phyloP scores from a whole-genome alignment of 2,329 filamentous ascomycete genomes.

The Botryotinia calthae region DNA sequence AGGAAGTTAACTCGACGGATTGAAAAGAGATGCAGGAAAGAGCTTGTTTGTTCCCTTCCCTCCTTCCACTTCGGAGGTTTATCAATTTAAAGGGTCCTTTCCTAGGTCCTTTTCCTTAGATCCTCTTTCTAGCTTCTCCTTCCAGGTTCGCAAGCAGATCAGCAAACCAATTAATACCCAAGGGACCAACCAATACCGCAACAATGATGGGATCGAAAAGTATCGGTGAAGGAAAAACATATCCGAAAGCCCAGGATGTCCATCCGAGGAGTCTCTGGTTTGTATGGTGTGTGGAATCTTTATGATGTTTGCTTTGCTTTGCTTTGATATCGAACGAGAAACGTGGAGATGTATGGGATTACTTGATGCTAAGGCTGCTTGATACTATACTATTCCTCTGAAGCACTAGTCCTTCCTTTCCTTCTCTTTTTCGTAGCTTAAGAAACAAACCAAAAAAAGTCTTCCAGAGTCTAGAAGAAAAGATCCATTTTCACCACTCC shows the following conservation, averaged over 20 bases:
- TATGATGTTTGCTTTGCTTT: too few relatives aligned
- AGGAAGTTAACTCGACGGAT: not conserved
- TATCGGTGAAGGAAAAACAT: conserved; percentile 2
- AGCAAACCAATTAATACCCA: not conserved
- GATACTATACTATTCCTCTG: not conserved
- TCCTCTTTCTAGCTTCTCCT: too few relatives aligned
- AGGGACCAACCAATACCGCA: not conserved
- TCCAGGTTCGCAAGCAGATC: not conserved
- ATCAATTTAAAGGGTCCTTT: not conserved
- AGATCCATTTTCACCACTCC: not conserved
- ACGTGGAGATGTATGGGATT: not conserved
- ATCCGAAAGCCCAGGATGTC: too few relatives aligned
- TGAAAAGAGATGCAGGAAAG: not conserved
- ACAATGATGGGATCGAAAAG: not conserved
- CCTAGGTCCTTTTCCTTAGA: not conserved
- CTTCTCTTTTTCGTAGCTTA: not conserved
- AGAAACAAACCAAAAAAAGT: not conserved
- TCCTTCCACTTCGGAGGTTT: conserved; percentile 2
- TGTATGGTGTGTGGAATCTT: too few relatives aligned
- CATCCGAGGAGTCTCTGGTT: not conserved
- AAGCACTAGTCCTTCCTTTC: not conserved
- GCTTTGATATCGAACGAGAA: not conserved
- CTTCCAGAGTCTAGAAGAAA: not conserved
- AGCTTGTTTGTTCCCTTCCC: not conserved
- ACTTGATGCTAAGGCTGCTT: not conserved